These are phyloP conservation scores for Phytophthora kernoviae DNA, from an alignment of 352 stramenopile species.

Conservation along the genomic window DNA sequence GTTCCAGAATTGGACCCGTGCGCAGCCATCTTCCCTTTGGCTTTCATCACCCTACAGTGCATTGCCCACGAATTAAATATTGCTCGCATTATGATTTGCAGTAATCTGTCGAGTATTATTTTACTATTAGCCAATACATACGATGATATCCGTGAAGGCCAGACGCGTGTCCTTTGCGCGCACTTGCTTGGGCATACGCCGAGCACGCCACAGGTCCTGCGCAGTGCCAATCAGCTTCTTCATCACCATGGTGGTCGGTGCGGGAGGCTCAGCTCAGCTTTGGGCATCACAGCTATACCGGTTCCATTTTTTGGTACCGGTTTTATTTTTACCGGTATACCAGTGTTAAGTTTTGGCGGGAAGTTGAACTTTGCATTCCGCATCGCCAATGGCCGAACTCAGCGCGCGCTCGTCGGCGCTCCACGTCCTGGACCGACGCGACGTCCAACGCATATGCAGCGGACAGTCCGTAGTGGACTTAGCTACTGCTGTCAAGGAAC, in stretches of 20 bases:
- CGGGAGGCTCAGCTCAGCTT: too few species aligned
- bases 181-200: constrained; percentile 38
- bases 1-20: constrained; percentile 44
- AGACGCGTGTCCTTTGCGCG: constrained; percentile 40
- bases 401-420: constrained; percentile 16
- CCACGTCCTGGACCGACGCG: constrained; percentile 46
- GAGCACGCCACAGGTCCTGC: constrained; percentile 40
- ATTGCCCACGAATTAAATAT: too few species aligned
- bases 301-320: too few species aligned
- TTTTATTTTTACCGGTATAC: too few species aligned
- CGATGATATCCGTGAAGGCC: constrained; percentile 51
- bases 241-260: constrained; percentile 33
- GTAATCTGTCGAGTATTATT: too few species aligned
- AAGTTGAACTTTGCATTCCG: too few species aligned
- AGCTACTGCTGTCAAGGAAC: constrained; percentile 96
- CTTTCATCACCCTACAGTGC: constrained; percentile 50
- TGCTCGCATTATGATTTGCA: not conserved
- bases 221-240: constrained; percentile 33
- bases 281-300: too few species aligned
- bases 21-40: constrained; percentile 33
- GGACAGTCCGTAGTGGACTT: constrained; percentile 97
- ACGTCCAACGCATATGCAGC: constrained; percentile 77
- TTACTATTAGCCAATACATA: constrained; percentile 6
- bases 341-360: not conserved
- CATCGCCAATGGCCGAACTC: too few species aligned